A percentile compares a stretch with the other conserved stretches of the same genome.
These are phyloP conservation scores for Hirsutella thompsonii DNA, from an alignment of 2,329 filamentous ascomycete genomes.

Conservation along the genomic window DNA sequence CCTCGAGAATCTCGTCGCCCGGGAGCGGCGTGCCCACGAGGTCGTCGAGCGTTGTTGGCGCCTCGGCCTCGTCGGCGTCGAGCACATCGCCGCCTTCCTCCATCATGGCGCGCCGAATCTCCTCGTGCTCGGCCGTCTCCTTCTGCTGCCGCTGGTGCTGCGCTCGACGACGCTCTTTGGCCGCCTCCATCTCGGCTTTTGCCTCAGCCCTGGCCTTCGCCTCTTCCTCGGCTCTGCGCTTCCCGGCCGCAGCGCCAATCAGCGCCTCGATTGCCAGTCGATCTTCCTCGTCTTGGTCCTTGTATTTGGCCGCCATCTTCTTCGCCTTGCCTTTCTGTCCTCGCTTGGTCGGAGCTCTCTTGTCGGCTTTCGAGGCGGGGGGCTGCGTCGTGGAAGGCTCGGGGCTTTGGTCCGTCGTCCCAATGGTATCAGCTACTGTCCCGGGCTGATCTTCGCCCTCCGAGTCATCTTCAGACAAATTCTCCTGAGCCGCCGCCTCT, in stretches of 20 bases:
- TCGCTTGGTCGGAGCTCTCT: constrained; percentile 41
- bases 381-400: constrained; percentile 2
- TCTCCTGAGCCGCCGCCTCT: constrained; percentile 10
- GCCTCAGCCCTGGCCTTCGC: constrained; percentile 59
- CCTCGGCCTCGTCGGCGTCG: constrained; percentile 46
- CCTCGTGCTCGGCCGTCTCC: constrained; percentile 65
- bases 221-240: constrained; percentile 56
- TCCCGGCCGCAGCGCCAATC: constrained; percentile 63
- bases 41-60: constrained; percentile 45
- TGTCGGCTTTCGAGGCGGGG: constrained; percentile 11
- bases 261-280: constrained; percentile 69
- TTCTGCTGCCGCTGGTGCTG: constrained; percentile 70
- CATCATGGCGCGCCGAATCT: constrained; percentile 46
- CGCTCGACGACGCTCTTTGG: constrained; percentile 61
- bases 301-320: constrained; percentile 82
- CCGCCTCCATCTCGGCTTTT: constrained; percentile 49
- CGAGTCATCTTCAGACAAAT: constrained; percentile 8
- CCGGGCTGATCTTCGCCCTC: constrained; percentile 7
- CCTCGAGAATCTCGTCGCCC: constrained; percentile 71
- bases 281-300: constrained; percentile 89
- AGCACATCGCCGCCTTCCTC: constrained; percentile 45
- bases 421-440: constrained; percentile 7
- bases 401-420: constrained; percentile 7
- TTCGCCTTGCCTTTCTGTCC: constrained; percentile 76
- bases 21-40: constrained; percentile 67